Percentiles rank a stretch among this genome's conserved stretches.
Evolutionary conservation across 2,329 filamentous ascomycete genomes (phyloP).

Genomic region (Sarocladium strictum): DNA sequence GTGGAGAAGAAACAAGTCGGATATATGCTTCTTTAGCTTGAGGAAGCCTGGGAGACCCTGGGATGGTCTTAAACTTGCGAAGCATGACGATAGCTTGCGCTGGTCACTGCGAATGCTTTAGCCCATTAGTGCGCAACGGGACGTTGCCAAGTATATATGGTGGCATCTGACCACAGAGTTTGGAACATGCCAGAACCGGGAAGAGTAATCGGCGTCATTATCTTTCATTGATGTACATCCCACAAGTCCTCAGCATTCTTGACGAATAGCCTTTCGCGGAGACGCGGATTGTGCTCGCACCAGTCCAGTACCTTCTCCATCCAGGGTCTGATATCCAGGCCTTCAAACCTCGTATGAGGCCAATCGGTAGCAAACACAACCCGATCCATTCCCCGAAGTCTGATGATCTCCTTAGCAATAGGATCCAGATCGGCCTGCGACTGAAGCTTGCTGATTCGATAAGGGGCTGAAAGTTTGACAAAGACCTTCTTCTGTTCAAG

Average conservation of each 20-base stretch:
- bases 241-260: constrained; percentile 49
- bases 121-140: too few species aligned
- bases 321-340: constrained; percentile 47
- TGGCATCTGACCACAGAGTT: too few species aligned
- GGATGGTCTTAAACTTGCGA: too few species aligned
- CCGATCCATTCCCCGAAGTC: constrained; percentile 30
- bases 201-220: background rate
- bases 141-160: too few species aligned
- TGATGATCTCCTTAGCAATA: constrained; percentile 40
- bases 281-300: constrained; percentile 37
- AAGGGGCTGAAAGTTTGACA: constrained; percentile 51
- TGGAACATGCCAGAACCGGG: too few species aligned
- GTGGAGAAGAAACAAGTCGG: too few species aligned
- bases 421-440: constrained; percentile 35
- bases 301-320: constrained; percentile 47
- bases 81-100: too few species aligned
- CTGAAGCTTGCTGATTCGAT: constrained; percentile 40
- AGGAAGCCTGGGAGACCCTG: too few species aligned
- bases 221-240: constrained; percentile 11
- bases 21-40: too few species aligned
- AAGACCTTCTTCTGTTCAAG: constrained; percentile 40
- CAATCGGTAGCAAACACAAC: constrained; percentile 56
- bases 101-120: too few species aligned
- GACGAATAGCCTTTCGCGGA: constrained; percentile 46
- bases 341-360: constrained; percentile 53